Conservation (phyloP, 345 rosid genomes). For the Brassica incana region DNA sequence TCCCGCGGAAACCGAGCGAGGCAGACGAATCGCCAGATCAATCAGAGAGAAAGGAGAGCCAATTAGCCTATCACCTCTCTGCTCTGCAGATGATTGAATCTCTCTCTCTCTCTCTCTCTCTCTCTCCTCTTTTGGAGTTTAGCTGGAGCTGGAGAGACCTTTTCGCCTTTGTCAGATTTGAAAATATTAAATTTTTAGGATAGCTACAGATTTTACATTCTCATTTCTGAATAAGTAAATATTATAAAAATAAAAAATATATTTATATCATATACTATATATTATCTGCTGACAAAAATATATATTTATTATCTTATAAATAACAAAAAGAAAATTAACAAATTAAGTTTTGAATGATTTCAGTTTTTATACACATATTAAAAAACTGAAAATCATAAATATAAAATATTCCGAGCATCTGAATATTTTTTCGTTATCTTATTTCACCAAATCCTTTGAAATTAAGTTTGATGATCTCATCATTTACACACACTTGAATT, state of each 20-base stretch:
- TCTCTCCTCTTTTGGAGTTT: slow-evolving; percentile 20
- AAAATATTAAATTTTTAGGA: neutral
- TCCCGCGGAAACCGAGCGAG: slow-evolving; percentile 35
- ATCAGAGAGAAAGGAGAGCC: slow-evolving; percentile 28
- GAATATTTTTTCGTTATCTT: neutral
- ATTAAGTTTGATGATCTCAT: neutral
- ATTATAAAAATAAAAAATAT: neutral
- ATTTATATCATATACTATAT: too few relatives aligned
- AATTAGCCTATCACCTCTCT: slow-evolving; percentile 11
- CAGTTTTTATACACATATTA: neutral
- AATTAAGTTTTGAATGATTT: neutral
- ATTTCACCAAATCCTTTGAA: neutral
- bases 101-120: slow-evolving; percentile 16
- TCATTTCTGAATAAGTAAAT: neutral
- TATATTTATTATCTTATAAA: too few relatives aligned
- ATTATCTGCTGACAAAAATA: too few relatives aligned
- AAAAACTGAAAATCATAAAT: neutral
- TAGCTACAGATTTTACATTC: slow-evolving; percentile 1
- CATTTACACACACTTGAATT: neutral
- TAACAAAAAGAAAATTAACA: too few relatives aligned
- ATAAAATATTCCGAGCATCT: neutral
- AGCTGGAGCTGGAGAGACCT: slow-evolving; percentile 32
- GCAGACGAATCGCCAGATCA: slow-evolving; percentile 34
- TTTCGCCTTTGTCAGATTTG: slow-evolving; percentile 13
- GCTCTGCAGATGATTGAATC: slow-evolving; percentile 8